Evolutionary conservation across 129 eudicot species (phyloP), one percentile per base, ranked within the genome.

Genomic region (Flaveria ramosissima): DNA sequence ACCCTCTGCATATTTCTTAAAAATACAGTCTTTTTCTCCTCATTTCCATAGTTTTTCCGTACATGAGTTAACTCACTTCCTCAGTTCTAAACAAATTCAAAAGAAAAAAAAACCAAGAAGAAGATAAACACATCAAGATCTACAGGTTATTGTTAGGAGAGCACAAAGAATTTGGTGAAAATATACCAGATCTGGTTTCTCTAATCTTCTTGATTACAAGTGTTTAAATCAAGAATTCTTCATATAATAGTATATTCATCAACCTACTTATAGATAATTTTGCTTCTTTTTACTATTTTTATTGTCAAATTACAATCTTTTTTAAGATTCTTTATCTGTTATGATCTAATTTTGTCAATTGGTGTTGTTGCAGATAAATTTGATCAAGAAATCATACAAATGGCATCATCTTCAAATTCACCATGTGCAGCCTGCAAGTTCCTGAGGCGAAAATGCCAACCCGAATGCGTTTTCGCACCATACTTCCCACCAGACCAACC

Each of bases 391-490:
- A 1, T 42, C 43, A 48, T 45, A 12, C 32, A 27, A 46, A 87
- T 87, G 96, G 87, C 97, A 21, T 88, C 94, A 9, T 82, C 94
- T 50, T 86, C 90, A 50, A 84, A 72, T 70, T 88, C 97, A 6
- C 97, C 97, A 47, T 91, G 97, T 74, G 97, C 97, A 59, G 97
- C 97, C 24, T 91, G 97, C 79, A 91, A 91, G 84, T 91, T 88
- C 68, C 82, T 91, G 43, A 86, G 97, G 36, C 84, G 97, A 26
- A 91, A 91, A 57, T 91, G 97, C 83, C 94, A 86, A 72, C 94
- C 94, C 19, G 97, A 88, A 78, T 91, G 97, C 68, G 94, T 91
- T 0, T 91, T 91, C 27, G 97, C 97, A 21, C 97, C 97, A 1
- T 91, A 91, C 64, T 91, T 91, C 70, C 97, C 97, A 3, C 97